Evolutionary conservation across 2,329 filamentous ascomycete genomes (phyloP), one percentile per base, ranked within the genome.

Genomic region (Aspergillus sclerotialis): DNA sequence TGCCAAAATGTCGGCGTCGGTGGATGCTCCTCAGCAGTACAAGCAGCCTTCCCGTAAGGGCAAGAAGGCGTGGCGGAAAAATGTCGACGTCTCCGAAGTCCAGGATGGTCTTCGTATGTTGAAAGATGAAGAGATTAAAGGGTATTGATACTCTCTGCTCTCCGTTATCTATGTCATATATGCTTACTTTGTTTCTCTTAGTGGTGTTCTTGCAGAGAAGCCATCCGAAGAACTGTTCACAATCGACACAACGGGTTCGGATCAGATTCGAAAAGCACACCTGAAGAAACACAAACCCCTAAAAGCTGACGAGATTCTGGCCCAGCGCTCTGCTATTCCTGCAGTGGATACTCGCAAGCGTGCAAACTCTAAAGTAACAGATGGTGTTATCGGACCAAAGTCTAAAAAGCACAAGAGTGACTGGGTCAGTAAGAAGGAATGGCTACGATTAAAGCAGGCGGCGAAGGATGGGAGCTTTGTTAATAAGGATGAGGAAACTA

Each of bases 31-130:
- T 8, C 78, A 81, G 43, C 86, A 93, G 48, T 80, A 82, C 65
- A 88, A 78, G 44, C 92, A 98, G 63, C 78, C 88, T 16, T 96
- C 90, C 4, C 76, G 92, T 58, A 98, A 98, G 62, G 92, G 93
- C 52, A 96, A 96, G 67, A 96, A 94, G 69, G 90, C 92, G 19
- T 98, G 92, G 92, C 78, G 92, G 56, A 98, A 96, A 64, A 94
- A 98, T 67, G 87, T 98, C 62, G 87, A 98, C 64, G 77, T 96
- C 42, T 82, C 85, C 17, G 82, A 94, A 43, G 77, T 98, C 16
- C 76, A 90, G 52, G 68, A 82, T 35, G 92, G 92, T 40, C 76
- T 98, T 21, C 82, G 88, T 43, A 75, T 84, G 53, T 69, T 93
- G 46, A 87, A 92, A 52, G 83, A 93, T 39, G 84, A 96, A 68